phyloP scores from a whole-genome alignment of 352 stramenopile species.

The Aphanomyces astaci region DNA sequence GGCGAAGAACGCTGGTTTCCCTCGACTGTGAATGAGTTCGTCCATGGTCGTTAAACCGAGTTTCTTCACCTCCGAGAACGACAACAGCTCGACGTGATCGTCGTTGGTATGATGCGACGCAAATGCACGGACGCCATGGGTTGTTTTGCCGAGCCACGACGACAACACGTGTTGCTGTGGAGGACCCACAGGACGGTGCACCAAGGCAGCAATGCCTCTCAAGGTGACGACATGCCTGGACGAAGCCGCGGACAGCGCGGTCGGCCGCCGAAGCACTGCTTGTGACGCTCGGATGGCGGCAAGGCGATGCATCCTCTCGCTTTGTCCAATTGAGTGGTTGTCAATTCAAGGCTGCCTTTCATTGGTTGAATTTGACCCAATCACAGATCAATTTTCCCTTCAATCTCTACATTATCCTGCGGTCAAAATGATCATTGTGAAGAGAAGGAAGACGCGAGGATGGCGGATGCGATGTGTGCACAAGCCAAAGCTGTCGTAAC shows the following conservation, averaged over 20 bases:
- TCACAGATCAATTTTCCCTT: background rate
- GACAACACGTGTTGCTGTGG: background rate
- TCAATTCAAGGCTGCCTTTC: background rate
- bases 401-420: background rate
- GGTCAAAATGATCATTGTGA: too few species aligned
- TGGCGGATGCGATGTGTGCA: too few species aligned
- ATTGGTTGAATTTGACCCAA: conserved; percentile 8
- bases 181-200: background rate
- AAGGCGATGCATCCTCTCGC: background rate
- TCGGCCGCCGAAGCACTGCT: background rate
- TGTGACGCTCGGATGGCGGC: background rate
- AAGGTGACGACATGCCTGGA: background rate
- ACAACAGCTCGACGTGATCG: background rate
- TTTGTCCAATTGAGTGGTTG: conserved; percentile 2
- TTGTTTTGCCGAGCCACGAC: background rate
- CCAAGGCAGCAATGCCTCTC: background rate
- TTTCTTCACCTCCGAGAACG: conserved; percentile 4
- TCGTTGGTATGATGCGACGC: background rate
- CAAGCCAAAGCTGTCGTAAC: too few species aligned
- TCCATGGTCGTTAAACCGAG: background rate
- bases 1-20: conserved; percentile 9
- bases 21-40: background rate
- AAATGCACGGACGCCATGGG: background rate
- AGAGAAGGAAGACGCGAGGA: too few species aligned
- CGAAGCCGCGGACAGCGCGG: background rate